Conservation (phyloP, 176 grass and related monocot species). For the Eleusine coracana region DNA sequence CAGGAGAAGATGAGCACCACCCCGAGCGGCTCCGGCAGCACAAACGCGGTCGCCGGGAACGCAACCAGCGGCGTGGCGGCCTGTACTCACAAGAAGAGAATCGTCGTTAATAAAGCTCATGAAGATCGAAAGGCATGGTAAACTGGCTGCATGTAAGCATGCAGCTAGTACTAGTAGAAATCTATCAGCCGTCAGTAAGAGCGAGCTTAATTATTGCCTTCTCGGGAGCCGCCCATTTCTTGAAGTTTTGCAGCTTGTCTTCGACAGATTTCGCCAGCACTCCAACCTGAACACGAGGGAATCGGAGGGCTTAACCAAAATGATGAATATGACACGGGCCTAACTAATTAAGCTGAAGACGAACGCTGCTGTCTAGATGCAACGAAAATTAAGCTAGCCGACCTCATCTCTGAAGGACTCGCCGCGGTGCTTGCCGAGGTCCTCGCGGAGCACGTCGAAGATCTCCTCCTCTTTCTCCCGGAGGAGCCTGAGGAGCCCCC, state of each 20-base stretch:
- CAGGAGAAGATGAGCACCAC: constrained; percentile 78
- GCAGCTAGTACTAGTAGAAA: not conserved
- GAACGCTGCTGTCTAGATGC: not conserved
- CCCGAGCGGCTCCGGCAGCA: constrained; percentile 78
- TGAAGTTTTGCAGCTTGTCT: constrained; percentile 51
- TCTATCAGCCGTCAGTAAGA: not conserved
- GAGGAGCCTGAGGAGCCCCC: constrained; percentile 52
- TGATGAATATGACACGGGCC: not conserved
- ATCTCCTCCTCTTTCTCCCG: constrained; percentile 68
- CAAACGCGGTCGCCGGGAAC: constrained; percentile 61
- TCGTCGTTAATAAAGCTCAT: not conserved
- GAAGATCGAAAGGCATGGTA: not conserved
- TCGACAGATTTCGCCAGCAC: constrained; percentile 53
- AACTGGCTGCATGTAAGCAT: not conserved
- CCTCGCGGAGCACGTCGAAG: constrained; percentile 55
- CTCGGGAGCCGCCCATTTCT: constrained; percentile 63
- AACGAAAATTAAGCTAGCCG: not conserved
- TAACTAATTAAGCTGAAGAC: not conserved
- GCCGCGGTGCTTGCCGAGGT: constrained; percentile 63
- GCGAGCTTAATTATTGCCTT: constrained; percentile 39
- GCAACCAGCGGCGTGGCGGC: constrained; percentile 51
- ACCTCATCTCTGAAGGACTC: constrained; percentile 81
- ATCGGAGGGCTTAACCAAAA: not conserved
- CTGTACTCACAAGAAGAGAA: constrained; percentile 27
- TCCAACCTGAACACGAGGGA: constrained; percentile 42